These are phyloP conservation scores for Oxyria digyna DNA, from an alignment of 148 eudicot species.

Conservation along the genomic window DNA sequence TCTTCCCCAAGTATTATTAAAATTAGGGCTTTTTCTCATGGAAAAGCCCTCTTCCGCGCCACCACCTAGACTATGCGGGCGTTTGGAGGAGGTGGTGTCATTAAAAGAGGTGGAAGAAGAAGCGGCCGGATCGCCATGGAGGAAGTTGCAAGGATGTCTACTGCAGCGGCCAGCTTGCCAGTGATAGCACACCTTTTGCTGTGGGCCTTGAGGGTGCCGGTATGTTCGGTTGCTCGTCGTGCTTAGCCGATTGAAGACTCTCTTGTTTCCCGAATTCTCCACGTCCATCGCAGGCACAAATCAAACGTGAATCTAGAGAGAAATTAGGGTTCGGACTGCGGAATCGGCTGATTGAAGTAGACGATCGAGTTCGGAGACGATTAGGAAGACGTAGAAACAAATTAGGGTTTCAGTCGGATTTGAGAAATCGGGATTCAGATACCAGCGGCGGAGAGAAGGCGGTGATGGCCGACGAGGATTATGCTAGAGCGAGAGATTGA, in stretches of 20 bases:
- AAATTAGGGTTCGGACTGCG: not conserved
- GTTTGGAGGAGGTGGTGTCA: slow-evolving; percentile 32
- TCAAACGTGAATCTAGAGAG: not conserved
- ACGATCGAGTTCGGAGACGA: not conserved
- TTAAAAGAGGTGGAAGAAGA: slow-evolving; percentile 23
- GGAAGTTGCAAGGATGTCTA: slow-evolving; percentile 44
- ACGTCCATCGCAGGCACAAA: slow-evolving; percentile 44
- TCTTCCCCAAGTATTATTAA: slow-evolving; percentile 53
- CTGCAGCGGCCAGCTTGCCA: slow-evolving; percentile 77
- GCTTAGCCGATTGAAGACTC: slow-evolving; percentile 52
- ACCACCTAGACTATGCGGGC: slow-evolving; percentile 40
- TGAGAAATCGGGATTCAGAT: not conserved
- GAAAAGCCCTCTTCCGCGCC: slow-evolving; percentile 53
- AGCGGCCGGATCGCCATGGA: slow-evolving; percentile 57
- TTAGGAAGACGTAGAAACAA: not conserved
- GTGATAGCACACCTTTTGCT: slow-evolving; percentile 47
- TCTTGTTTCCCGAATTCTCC: slow-evolving; percentile 48
- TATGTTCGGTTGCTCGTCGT: slow-evolving; percentile 17
- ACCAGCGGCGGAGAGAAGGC: not conserved
- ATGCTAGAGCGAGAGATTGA: not conserved
- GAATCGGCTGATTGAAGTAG: not conserved
- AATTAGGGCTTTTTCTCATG: slow-evolving; percentile 48
- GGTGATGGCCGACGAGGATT: not conserved
- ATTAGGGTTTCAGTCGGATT: not conserved
- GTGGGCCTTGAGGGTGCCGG: slow-evolving; percentile 4